These are phyloP conservation scores for Penicillium mononematosum DNA, from an alignment of 495 filamentous ascomycete species.

Conservation along the genomic window DNA sequence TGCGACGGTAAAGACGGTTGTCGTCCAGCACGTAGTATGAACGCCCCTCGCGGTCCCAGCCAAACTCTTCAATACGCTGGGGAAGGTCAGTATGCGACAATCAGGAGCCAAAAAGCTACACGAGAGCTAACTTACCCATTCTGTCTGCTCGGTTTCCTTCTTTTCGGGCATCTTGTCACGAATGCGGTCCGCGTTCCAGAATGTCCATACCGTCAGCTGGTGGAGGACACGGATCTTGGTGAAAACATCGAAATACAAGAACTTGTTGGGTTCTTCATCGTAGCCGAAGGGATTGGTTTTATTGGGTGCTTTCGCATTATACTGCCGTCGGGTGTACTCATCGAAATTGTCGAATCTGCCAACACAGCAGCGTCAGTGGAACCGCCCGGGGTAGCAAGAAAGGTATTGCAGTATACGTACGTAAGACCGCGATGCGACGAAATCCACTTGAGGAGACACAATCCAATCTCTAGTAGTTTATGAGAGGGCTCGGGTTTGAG, in stretches of 20 bases:
- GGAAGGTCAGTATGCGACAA: constrained; percentile 18
- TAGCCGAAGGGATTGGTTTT: constrained; percentile 81
- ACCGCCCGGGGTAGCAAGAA: neutral
- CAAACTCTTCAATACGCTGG: constrained; percentile 90
- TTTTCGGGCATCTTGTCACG: constrained; percentile 83
- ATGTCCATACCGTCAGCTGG: constrained; percentile 86
- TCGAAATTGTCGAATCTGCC: constrained; percentile 82
- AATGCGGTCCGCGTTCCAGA: constrained; percentile 80
- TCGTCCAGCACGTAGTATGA: constrained; percentile 91
- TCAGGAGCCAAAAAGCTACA: neutral
- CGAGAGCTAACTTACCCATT: constrained; percentile 64
- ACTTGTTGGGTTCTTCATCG: constrained; percentile 68
- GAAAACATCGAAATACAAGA: constrained; percentile 79
- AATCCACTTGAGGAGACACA: constrained; percentile 86
- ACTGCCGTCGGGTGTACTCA: constrained; percentile 90
- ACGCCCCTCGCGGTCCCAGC: constrained; percentile 81
- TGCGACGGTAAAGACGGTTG: constrained; percentile 84
- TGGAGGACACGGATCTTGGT: constrained; percentile 87
- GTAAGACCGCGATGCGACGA: constrained; percentile 90
- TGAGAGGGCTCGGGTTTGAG: constrained; percentile 71
- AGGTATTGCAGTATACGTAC: constrained; percentile 50
- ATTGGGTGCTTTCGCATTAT: constrained; percentile 72
- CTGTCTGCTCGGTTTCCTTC: constrained; percentile 73
- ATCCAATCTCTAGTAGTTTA: constrained; percentile 75
- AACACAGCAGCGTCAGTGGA: constrained; percentile 10